phyloP scores from a whole-genome alignment of 768 basidiomycete genomes.

The Amanita subjunquillea region DNA sequence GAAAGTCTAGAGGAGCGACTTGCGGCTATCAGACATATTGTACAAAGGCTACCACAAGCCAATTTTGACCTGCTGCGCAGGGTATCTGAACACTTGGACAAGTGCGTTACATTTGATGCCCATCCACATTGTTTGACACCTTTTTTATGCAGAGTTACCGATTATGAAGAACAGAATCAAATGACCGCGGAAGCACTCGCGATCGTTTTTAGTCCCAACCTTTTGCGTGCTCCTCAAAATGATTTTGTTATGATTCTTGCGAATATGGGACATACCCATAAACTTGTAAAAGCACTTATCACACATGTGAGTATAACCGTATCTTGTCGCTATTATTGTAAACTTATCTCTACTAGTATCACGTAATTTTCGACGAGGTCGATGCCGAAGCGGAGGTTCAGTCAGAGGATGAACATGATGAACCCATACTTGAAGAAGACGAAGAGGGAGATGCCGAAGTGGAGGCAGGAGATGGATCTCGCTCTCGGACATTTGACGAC shows the following conservation, averaged over 20 bases:
- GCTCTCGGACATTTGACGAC: conserved; percentile 9
- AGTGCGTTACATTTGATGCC: conserved; percentile 24
- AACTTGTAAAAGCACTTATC: conserved; percentile 67
- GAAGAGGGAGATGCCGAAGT: conserved; percentile 39
- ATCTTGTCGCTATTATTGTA: conserved; percentile 1
- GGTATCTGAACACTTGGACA: conserved; percentile 77
- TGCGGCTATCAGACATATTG: conserved; percentile 49
- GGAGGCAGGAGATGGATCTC: conserved; percentile 10
- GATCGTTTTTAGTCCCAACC: conserved; percentile 78
- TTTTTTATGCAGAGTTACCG: conserved; percentile 51
- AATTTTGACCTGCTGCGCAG: conserved; percentile 77
- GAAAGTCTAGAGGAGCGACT: conserved; percentile 63
- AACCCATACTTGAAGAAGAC: conserved; percentile 58
- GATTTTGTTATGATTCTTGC: conserved; percentile 69
- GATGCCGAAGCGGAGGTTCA: conserved; percentile 55
- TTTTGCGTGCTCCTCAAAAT: conserved; percentile 68
- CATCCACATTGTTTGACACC: not conserved
- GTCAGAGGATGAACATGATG: conserved; percentile 53
- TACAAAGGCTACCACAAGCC: conserved; percentile 58
- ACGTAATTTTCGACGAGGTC: conserved; percentile 63
- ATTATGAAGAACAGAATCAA: conserved; percentile 81
- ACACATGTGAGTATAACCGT: conserved; percentile 48
- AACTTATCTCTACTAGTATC: conserved; percentile 29
- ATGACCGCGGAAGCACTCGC: conserved; percentile 83
- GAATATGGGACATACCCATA: conserved; percentile 72